These are phyloP conservation scores for Penicillium digitatum DNA, from an alignment of 2,329 filamentous ascomycete genomes.

Conservation along the genomic window DNA sequence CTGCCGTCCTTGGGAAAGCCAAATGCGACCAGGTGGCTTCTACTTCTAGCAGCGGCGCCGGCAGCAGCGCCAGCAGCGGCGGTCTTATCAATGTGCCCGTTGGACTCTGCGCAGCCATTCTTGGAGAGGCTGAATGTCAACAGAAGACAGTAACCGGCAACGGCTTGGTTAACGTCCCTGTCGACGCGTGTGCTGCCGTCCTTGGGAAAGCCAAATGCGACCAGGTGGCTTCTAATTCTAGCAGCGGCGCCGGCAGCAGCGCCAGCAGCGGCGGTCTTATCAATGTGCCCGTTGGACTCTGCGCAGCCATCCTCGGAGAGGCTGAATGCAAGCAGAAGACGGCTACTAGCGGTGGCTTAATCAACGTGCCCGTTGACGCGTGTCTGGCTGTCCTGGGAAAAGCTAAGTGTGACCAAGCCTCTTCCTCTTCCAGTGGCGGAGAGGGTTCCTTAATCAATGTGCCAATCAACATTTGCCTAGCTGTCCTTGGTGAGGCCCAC, in stretches of 20 bases:
- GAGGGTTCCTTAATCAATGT: conserved; percentile 25
- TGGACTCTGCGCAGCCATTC: conserved; percentile 22
- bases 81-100: conserved; percentile 25
- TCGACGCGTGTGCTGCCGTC: conserved; percentile 23
- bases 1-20: conserved; percentile 23
- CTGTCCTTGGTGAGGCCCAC: conserved; percentile 27
- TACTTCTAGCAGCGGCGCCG: not conserved
- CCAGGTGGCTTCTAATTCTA: conserved; percentile 10
- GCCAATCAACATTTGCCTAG: conserved; percentile 27
- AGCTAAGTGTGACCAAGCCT: conserved; percentile 24
- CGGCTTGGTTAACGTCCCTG: conserved; percentile 25
- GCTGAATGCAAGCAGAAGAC: conserved; percentile 25
- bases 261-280: conserved; percentile 10
- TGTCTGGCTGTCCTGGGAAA: conserved; percentile 25
- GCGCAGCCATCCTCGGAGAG: conserved; percentile 28
- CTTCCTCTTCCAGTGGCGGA: conserved; percentile 4
- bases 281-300: conserved; percentile 27
- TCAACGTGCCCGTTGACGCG: conserved; percentile 25
- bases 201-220: conserved; percentile 27
- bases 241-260: too few species aligned
- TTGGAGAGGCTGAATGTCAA: conserved; percentile 26
- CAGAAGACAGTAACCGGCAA: conserved; percentile 10
- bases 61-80: not conserved
- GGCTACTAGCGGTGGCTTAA: conserved; percentile 16
- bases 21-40: conserved; percentile 23